Percentiles rank a stretch among this genome's conserved stretches.
These are phyloP conservation scores for Strobilomyces echinocephalus DNA, from an alignment of 768 basidiomycete species.

Conservation along the genomic window DNA sequence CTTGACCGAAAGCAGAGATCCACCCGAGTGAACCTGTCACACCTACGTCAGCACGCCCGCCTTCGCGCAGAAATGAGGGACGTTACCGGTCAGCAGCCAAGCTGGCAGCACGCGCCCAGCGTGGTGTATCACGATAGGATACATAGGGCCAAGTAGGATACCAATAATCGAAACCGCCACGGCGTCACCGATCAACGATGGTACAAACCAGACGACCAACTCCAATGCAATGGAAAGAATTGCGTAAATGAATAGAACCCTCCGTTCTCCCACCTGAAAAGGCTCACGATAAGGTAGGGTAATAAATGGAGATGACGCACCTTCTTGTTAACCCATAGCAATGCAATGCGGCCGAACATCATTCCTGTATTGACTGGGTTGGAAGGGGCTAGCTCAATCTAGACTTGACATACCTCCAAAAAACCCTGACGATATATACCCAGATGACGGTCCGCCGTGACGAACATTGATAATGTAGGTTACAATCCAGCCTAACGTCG, in stretches of 20 bases:
- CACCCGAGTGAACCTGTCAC: slow-evolving; percentile 53
- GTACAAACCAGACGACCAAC: slow-evolving; percentile 54
- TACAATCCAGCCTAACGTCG: slow-evolving; percentile 59
- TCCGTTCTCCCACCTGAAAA: slow-evolving; percentile 49
- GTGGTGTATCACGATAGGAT: slow-evolving; percentile 62
- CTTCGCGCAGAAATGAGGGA: neutral
- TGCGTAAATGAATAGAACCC: slow-evolving; percentile 49
- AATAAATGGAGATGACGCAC: slow-evolving; percentile 19
- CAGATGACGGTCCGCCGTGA: slow-evolving; percentile 44
- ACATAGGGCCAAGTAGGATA: slow-evolving; percentile 48
- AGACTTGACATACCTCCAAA: slow-evolving; percentile 41
- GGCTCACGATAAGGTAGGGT: neutral
- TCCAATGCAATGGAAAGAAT: slow-evolving; percentile 51
- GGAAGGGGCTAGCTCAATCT: neutral
- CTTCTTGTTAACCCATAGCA: slow-evolving; percentile 54
- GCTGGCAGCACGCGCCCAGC: slow-evolving; percentile 62
- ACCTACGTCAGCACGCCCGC: neutral
- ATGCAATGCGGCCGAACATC: slow-evolving; percentile 47
- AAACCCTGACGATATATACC: slow-evolving; percentile 51
- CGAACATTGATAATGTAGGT: slow-evolving; percentile 49
- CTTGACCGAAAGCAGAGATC: slow-evolving; percentile 66
- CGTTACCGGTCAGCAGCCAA: slow-evolving; percentile 55
- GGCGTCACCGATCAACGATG: slow-evolving; percentile 48
- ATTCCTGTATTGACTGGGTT: slow-evolving; percentile 38
- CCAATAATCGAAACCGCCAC: slow-evolving; percentile 56